Evolutionary conservation across 78 protist species (phyloP).

Genomic region (Trichosphaerium sp.): DNA sequence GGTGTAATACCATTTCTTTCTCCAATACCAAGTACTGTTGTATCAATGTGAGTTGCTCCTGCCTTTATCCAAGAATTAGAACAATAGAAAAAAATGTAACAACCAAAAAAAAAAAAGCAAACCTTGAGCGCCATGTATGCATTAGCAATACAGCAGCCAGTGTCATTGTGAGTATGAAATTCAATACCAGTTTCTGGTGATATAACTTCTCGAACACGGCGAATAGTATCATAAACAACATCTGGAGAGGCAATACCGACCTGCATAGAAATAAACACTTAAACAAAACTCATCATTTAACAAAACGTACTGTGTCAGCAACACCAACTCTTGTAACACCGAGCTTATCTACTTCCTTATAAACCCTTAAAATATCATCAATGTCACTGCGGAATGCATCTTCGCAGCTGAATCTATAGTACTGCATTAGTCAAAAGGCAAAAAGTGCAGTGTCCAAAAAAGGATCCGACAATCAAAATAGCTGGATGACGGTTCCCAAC

Average conservation of each 20-base stretch:
- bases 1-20: slow-evolving; percentile 73
- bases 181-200: slow-evolving; percentile 30
- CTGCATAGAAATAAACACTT: too few relatives aligned
- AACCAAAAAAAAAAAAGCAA: too few relatives aligned
- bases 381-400: slow-evolving; percentile 51
- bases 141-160: slow-evolving; percentile 65
- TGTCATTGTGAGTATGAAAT: slow-evolving; percentile 68
- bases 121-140: slow-evolving; percentile 48
- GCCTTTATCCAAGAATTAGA: neutral
- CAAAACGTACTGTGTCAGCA: slow-evolving; percentile 65
- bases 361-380: slow-evolving; percentile 30
- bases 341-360: slow-evolving; percentile 29
- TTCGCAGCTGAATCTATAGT: slow-evolving; percentile 51
- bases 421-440: too few relatives aligned
- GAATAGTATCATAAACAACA: slow-evolving; percentile 10
- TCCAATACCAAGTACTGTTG: slow-evolving; percentile 64
- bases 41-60: slow-evolving; percentile 61
- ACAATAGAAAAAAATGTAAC: neutral
- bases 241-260: neutral
- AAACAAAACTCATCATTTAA: too few relatives aligned
- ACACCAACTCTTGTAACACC: slow-evolving; percentile 59
- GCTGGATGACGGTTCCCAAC: neutral
- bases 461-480: neutral
- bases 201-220: slow-evolving; percentile 26
- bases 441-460: neutral